Conservation (phyloP, 2,329 filamentous ascomycete genomes). For the Alternaria sp. region DNA sequence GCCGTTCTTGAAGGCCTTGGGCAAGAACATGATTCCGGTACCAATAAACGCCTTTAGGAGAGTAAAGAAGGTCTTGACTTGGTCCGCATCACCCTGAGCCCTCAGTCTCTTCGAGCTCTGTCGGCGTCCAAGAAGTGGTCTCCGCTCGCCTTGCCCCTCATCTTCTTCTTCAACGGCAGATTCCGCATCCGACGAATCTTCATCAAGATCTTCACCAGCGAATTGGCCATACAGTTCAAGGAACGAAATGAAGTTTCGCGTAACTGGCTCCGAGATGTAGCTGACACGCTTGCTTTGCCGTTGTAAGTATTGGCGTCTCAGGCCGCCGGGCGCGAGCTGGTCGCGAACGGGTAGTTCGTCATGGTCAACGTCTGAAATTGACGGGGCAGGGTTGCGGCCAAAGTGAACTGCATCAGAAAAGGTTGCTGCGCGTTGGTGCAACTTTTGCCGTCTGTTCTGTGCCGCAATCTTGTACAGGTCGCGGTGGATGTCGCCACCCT, state of each 20-base stretch:
- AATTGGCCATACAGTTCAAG: slow-evolving; percentile 78
- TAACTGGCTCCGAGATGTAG: slow-evolving; percentile 61
- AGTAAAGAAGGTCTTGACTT: slow-evolving; percentile 78
- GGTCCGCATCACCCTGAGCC: slow-evolving; percentile 67
- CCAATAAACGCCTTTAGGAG: slow-evolving; percentile 79
- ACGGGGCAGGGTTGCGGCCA: slow-evolving; percentile 15
- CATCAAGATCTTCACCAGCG: slow-evolving; percentile 70
- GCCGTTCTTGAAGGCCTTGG: slow-evolving; percentile 79
- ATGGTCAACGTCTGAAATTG: slow-evolving; percentile 35
- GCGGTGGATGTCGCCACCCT: slow-evolving; percentile 79
- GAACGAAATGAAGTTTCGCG: slow-evolving; percentile 76
- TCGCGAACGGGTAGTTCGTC: slow-evolving; percentile 52
- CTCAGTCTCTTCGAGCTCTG: slow-evolving; percentile 58
- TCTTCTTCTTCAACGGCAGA: slow-evolving; percentile 60
- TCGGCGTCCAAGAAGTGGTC: slow-evolving; percentile 66
- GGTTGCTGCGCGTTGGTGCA: slow-evolving; percentile 66
- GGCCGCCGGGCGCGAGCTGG: slow-evolving; percentile 59
- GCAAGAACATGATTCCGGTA: slow-evolving; percentile 82
- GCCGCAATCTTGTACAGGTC: slow-evolving; percentile 77
- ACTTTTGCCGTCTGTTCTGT: slow-evolving; percentile 53
- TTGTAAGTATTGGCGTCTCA: slow-evolving; percentile 60
- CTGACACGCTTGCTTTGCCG: slow-evolving; percentile 50
- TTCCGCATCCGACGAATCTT: slow-evolving; percentile 62
- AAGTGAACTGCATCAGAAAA: slow-evolving; percentile 63
- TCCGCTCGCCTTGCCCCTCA: slow-evolving; percentile 58